Evolutionary conservation across 352 stramenopile species (phyloP), one percentile per base, ranked within the genome.

Genomic region (Phytophthora quininea): DNA sequence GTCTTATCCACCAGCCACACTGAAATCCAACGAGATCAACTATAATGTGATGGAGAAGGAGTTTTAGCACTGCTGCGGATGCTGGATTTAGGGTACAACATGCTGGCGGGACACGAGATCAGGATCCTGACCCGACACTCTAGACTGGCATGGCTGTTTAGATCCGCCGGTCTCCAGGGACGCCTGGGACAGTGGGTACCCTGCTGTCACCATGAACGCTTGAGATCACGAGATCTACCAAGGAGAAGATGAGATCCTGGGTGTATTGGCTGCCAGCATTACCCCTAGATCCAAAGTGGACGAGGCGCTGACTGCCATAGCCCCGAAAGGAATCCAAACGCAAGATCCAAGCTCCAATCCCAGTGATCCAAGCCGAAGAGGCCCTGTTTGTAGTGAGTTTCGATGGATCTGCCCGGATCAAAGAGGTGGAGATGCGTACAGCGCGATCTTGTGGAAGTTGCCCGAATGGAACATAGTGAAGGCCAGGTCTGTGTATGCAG

Each of bases 31-130:
- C 53, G 58, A 64, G 46, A 15, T 72, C 10, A 62, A 59, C 12
- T 64, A 72, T 37, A n/a, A 15, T 15, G 52, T 62, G 2, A 53
- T 64, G 8, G 53, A 67, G 45, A 67, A 67, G 32, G 53, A 68
- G 33, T 58, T 2, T 11, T 67, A 4, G 58, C 46, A 0, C 46
- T 60, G 19, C 37, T 67, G 2, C 38, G 62, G 9, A 45, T 0
- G 43, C 67, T 71, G 8, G 48, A 58, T 14, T 5, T 33, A 1
- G 62, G 50, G 14, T 62, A 46, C 40, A 60, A 31, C 19, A 64
- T 64, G 52, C 19, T 73, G 47, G 57, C 24, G 0, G 61, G 59
- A n/a, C 10, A 33, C n/a, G 7, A 15, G 35, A 43, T 48, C 12
- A 33, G 40, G 29, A 45, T 57, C 50, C 15, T 66, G 33, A 64